These are phyloP conservation scores for Pyrenochaeta sp. DNA, from an alignment of 2,329 filamentous ascomycete genomes.

Conservation along the genomic window DNA sequence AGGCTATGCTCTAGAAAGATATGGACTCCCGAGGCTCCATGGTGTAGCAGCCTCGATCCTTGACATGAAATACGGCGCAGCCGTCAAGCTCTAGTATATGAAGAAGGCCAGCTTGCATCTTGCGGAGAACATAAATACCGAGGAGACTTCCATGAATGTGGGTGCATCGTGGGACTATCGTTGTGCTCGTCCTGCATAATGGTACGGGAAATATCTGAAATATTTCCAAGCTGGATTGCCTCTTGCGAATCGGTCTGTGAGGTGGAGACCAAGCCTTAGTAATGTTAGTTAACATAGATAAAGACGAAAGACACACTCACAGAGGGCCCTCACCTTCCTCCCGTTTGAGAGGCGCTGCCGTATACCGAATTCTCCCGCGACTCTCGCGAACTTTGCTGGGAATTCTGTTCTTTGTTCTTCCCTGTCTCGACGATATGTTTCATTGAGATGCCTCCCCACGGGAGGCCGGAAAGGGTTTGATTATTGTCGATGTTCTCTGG, in stretches of 20 bases:
- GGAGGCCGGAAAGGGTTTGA: constrained; percentile 69
- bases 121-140: background rate
- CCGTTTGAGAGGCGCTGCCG: constrained; percentile 46
- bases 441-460: constrained; percentile 76
- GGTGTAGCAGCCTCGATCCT: constrained; percentile 2
- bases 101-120: background rate
- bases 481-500: constrained; percentile 63
- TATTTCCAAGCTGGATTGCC: constrained; percentile 42
- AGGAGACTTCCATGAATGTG: background rate
- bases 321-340: constrained; percentile 50
- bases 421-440: constrained; percentile 59
- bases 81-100: background rate
- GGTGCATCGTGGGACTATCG: background rate
- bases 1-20: constrained; percentile 8
- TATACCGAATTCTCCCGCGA: constrained; percentile 52
- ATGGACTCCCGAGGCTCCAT: constrained; percentile 9
- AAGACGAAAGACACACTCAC: constrained; percentile 36
- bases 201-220: constrained; percentile 32
- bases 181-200: constrained; percentile 12
- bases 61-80: constrained; percentile 8
- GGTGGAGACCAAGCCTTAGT: constrained; percentile 48
- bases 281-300: constrained; percentile 29
- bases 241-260: constrained; percentile 53
- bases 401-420: constrained; percentile 55
- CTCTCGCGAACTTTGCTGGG: constrained; percentile 51